Conservation (phyloP, 2,329 filamentous ascomycete species). For the Fusarium udum region DNA sequence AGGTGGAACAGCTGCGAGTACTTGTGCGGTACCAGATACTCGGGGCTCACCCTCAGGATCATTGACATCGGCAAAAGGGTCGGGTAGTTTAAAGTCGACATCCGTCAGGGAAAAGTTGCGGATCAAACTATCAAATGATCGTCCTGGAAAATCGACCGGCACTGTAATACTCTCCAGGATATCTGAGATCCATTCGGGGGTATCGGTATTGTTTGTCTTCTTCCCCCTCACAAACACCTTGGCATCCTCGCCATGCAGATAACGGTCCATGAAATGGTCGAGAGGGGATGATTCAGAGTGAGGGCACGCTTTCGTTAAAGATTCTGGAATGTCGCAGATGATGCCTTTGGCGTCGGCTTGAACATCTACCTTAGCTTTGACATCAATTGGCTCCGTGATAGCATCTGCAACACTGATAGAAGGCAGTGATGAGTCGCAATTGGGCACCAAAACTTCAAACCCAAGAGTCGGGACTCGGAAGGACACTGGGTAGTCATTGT, state of each 20-base stretch:
- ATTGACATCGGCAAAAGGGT: conserved; percentile 79
- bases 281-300: conserved; percentile 82
- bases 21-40: conserved; percentile 84
- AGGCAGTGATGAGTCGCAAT: conserved; percentile 76
- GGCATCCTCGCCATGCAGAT: conserved; percentile 81
- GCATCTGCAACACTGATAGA: conserved; percentile 84
- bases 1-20: conserved; percentile 79
- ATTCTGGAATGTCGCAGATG: conserved; percentile 77
- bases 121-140: conserved; percentile 82
- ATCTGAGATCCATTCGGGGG: conserved; percentile 84
- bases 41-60: conserved; percentile 78
- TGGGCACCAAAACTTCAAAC: conserved; percentile 86
- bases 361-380: conserved; percentile 75
- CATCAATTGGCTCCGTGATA: conserved; percentile 70
- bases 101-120: conserved; percentile 87
- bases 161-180: conserved; percentile 84
- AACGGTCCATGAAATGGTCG: conserved; percentile 81
- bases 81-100: conserved; percentile 86
- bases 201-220: conserved; percentile 69
- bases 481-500: conserved; percentile 82
- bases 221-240: conserved; percentile 87
- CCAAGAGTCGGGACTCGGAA: conserved; percentile 80
- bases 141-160: conserved; percentile 84
- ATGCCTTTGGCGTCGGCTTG: conserved; percentile 75
- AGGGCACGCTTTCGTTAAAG: conserved; percentile 78